Evolutionary conservation across 257 asterid genomes (phyloP).

Genomic region (Penstemon davidsonii): DNA sequence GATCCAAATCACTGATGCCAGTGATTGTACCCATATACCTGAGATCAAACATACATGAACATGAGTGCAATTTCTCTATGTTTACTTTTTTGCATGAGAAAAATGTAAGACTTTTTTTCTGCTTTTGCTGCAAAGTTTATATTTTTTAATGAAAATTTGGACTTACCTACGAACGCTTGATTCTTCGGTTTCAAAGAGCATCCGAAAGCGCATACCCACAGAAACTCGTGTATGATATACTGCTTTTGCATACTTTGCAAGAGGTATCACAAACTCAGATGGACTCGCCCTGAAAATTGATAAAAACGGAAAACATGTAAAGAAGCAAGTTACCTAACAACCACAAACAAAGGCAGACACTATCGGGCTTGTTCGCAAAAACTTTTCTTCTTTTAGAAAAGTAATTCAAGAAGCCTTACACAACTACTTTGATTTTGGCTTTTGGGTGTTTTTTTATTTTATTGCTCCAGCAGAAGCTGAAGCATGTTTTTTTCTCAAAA

Average conservation of each 20-base stretch:
- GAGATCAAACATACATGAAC: constrained; percentile 22
- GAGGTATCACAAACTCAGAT: constrained; percentile 86
- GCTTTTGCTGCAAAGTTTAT: too few relatives aligned
- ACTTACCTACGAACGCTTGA: constrained; percentile 89
- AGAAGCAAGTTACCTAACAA: constrained; percentile 9
- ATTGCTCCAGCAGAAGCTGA: too few relatives aligned
- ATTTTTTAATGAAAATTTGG: background rate
- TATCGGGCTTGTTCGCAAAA: background rate
- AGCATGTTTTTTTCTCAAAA: too few relatives aligned
- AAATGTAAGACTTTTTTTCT: too few relatives aligned
- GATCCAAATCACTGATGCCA: constrained; percentile 84
- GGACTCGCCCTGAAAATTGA: constrained; percentile 76
- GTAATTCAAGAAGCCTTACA: too few relatives aligned
- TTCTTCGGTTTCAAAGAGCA: constrained; percentile 94
- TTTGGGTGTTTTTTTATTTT: too few relatives aligned
- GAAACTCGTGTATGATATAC: constrained; percentile 82
- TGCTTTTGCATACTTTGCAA: constrained; percentile 85
- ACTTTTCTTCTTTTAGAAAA: too few relatives aligned
- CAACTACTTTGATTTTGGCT: too few relatives aligned
- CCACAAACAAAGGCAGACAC: constrained; percentile 10
- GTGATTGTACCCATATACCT: constrained; percentile 96
- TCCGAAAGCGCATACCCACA: constrained; percentile 94
- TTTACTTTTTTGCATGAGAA: too few relatives aligned
- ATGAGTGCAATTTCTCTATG: too few relatives aligned
- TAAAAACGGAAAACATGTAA: constrained; percentile 12